Conservation (phyloP, 345 rosid genomes). For the Boechera stricta region DNA sequence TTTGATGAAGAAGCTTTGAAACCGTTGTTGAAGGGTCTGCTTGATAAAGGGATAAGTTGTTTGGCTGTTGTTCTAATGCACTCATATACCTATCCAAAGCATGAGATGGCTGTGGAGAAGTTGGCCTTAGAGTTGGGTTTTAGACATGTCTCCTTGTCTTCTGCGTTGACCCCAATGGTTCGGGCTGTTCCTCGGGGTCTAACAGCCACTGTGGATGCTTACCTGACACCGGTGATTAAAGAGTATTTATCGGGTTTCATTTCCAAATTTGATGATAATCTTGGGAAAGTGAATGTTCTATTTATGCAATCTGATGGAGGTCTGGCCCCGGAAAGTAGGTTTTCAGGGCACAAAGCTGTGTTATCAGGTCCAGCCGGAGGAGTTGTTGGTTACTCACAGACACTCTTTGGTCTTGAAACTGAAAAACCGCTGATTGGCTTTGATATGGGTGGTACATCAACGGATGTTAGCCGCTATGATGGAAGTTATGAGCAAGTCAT, state of each 20-base stretch:
- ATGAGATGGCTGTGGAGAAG: slow-evolving; percentile 83
- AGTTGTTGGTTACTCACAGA: slow-evolving; percentile 95
- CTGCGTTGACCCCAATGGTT: slow-evolving; percentile 95
- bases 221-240: slow-evolving; percentile 89
- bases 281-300: slow-evolving; percentile 76
- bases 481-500: slow-evolving; percentile 96
- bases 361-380: slow-evolving; percentile 99
- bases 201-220: slow-evolving; percentile 96
- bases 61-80: slow-evolving; percentile 95
- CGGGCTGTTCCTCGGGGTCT: slow-evolving; percentile 98
- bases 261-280: slow-evolving; percentile 80
- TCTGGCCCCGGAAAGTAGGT: slow-evolving; percentile 86
- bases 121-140: slow-evolving; percentile 83
- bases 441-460: slow-evolving; percentile 99
- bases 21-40: slow-evolving; percentile 61
- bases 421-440: slow-evolving; percentile 95
- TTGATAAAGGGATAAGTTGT: slow-evolving; percentile 82
- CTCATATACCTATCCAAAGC: slow-evolving; percentile 86
- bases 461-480: slow-evolving; percentile 97
- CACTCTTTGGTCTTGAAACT: slow-evolving; percentile 89
- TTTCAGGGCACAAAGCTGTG: slow-evolving; percentile 98
- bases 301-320: slow-evolving; percentile 99
- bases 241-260: slow-evolving; percentile 92
- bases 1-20: slow-evolving; percentile 65
- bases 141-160: slow-evolving; percentile 87